Conservation (phyloP, 768 basidiomycete genomes). For the Tricholoma hemisulphureum region DNA sequence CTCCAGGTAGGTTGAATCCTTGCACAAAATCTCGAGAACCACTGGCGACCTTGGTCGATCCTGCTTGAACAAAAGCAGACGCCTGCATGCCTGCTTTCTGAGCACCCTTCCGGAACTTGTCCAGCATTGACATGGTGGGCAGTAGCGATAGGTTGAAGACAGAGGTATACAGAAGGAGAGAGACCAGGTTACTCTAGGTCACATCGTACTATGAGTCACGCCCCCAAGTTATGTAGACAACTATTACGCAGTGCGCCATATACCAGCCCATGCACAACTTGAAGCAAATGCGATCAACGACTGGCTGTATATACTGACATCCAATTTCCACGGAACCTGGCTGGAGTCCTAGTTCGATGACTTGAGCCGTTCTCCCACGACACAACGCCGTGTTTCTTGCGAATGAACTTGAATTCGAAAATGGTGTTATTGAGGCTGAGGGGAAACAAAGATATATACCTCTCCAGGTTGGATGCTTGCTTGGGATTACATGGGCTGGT, state of each 20-base stretch:
- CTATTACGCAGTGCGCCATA: too few relatives aligned
- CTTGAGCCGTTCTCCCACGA: too few relatives aligned
- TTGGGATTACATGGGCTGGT: conserved; percentile 53
- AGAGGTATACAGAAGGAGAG: too few relatives aligned
- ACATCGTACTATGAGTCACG: too few relatives aligned
- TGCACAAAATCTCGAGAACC: conserved; percentile 80
- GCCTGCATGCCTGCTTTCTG: conserved; percentile 83
- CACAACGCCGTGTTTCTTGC: conserved; percentile 53
- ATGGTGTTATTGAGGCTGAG: too few relatives aligned
- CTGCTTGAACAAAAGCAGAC: conserved; percentile 66
- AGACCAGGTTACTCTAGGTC: too few relatives aligned
- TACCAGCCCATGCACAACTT: too few relatives aligned
- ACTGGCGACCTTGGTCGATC: conserved; percentile 65
- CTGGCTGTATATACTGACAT: too few relatives aligned
- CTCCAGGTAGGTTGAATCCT: conserved; percentile 85
- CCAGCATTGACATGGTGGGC: conserved; percentile 51
- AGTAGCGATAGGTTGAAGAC: neutral
- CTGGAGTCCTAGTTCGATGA: conserved; percentile 48
- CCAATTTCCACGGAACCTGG: conserved; percentile 37
- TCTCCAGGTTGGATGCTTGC: conserved; percentile 67
- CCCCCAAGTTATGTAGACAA: too few relatives aligned
- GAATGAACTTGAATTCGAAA: conserved; percentile 74
- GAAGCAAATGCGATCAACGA: too few relatives aligned
- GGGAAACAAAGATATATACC: too few relatives aligned
- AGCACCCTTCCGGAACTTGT: conserved; percentile 79